Conservation (phyloP, 345 rosid genomes). For the Aquilaria sinensis region DNA sequence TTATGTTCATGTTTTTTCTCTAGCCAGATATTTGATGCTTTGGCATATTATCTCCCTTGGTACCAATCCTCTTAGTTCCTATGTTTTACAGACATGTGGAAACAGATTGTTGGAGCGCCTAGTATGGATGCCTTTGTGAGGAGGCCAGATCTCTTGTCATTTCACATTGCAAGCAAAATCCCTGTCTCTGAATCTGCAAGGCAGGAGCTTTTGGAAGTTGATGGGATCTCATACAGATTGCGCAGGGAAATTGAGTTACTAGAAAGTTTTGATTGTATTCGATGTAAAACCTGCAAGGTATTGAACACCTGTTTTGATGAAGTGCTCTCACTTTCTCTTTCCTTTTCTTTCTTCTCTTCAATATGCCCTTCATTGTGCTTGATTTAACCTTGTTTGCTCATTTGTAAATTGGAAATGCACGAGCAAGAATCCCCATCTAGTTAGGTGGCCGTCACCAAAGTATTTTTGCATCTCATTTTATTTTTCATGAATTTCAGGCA, state of each 20-base stretch:
- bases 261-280: constrained; percentile 60
- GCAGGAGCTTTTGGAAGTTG: constrained; percentile 93
- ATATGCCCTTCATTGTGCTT: not conserved
- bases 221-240: constrained; percentile 83
- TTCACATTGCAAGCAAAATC: constrained; percentile 86
- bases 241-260: constrained; percentile 82
- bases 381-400: not conserved
- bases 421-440: not conserved
- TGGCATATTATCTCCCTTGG: not conserved
- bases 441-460: not conserved
- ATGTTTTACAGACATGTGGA: constrained; percentile 80
- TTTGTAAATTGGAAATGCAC: too few relatives aligned
- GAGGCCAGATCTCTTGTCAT: constrained; percentile 83
- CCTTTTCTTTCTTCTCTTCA: not conserved
- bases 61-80: not conserved
- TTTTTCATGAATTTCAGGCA: constrained; percentile 34
- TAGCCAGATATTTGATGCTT: not conserved
- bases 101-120: constrained; percentile 73
- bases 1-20: not conserved
- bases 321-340: constrained; percentile 1
- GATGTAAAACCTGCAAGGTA: constrained; percentile 84
- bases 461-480: not conserved
- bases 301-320: too few relatives aligned
- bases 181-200: constrained; percentile 80
- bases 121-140: constrained; percentile 60